phyloP scores from a whole-genome alignment of 23 red algal genomes.

The Gracilaria gracilis region DNA sequence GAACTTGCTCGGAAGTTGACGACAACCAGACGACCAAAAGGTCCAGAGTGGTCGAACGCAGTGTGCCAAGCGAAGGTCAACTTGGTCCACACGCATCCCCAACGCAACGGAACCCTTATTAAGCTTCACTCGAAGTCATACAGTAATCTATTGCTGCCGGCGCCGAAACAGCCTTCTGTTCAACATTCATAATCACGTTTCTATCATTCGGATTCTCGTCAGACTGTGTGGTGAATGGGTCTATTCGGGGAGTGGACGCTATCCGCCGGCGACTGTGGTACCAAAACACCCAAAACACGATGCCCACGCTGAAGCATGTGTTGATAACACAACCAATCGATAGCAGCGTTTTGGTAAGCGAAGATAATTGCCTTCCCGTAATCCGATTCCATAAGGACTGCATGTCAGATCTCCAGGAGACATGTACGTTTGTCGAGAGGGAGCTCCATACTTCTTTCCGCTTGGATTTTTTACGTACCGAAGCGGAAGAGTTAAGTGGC shows the following conservation, averaged over 20 bases:
- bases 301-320: not conserved
- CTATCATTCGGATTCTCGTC: not conserved
- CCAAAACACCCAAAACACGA: not conserved
- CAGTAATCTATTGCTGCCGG: too few species aligned
- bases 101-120: not conserved
- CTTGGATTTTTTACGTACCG: slow-evolving; percentile 3
- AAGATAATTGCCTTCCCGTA: not conserved
- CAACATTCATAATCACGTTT: too few species aligned
- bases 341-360: not conserved
- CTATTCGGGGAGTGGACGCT: not conserved
- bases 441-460: not conserved
- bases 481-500: not conserved
- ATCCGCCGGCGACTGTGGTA: not conserved
- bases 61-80: not conserved
- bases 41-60: not conserved
- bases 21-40: not conserved
- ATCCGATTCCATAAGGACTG: not conserved
- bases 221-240: slow-evolving; percentile 10
- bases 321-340: not conserved
- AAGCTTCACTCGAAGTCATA: too few species aligned
- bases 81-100: not conserved
- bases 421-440: not conserved
- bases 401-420: slow-evolving; percentile 11
- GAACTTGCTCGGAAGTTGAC: not conserved
- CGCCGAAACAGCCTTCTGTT: too few species aligned